Percentiles rank a stretch among this genome's conserved stretches.
Evolutionary conservation across 148 eudicot species (phyloP).

Genomic region (Persicaria tinctoria): DNA sequence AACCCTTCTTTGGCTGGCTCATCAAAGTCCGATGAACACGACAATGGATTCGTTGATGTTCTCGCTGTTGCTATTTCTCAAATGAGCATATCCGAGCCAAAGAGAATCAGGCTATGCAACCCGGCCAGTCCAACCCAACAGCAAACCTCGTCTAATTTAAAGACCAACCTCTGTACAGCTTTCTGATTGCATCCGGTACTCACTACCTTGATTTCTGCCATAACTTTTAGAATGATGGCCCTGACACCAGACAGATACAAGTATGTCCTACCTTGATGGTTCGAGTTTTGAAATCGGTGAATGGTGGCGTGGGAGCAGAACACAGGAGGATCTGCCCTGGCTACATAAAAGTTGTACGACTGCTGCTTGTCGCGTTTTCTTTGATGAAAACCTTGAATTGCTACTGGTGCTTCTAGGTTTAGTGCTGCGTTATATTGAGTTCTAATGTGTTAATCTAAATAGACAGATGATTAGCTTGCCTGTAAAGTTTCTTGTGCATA

Average conservation of each 20-base stretch:
- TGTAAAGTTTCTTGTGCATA: slow-evolving; percentile 7
- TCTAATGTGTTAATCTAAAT: background rate
- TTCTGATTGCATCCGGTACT: slow-evolving; percentile 29
- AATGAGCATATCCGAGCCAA: slow-evolving; percentile 61
- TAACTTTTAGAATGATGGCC: background rate
- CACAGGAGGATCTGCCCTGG: background rate
- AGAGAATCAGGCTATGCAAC: slow-evolving; percentile 51
- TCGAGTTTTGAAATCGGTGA: background rate
- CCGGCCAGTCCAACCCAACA: slow-evolving; percentile 37
- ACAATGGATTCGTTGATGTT: slow-evolving; percentile 50
- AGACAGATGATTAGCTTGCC: background rate
- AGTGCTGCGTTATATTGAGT: background rate
- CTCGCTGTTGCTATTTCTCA: slow-evolving; percentile 57
- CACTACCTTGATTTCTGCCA: background rate
- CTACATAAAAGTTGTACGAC: background rate
- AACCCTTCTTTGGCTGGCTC: slow-evolving; percentile 19
- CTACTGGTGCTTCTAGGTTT: slow-evolving; percentile 7
- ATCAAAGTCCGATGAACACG: slow-evolving; percentile 28
- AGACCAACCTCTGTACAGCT: slow-evolving; percentile 64
- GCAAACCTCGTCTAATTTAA: slow-evolving; percentile 55
- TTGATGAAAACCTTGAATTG: slow-evolving; percentile 2
- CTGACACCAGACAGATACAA: background rate
- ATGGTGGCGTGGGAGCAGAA: background rate
- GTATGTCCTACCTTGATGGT: background rate
- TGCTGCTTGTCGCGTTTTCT: background rate